phyloP scores from a whole-genome alignment of 179 eudicot genomes.

The Silene coronaria region DNA sequence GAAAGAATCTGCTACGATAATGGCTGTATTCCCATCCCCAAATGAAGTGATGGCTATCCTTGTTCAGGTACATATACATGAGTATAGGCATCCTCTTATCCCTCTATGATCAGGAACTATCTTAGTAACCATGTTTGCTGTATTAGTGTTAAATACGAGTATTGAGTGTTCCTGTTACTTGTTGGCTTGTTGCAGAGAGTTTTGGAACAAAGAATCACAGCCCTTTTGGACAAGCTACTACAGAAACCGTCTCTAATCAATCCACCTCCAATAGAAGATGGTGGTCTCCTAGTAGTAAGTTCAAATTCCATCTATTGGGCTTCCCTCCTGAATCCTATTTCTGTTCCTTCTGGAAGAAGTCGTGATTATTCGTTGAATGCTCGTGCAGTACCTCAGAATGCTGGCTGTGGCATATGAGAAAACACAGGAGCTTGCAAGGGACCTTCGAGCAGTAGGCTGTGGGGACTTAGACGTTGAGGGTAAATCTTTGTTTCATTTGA shows the following conservation, averaged over 20 bases:
- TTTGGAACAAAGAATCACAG: conserved; percentile 88
- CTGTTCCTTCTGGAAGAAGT: not conserved
- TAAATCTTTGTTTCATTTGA: conserved; percentile 24
- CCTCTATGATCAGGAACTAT: not conserved
- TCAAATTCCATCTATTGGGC: conserved; percentile 1
- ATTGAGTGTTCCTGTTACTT: conserved; percentile 20
- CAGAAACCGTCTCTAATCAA: conserved; percentile 74
- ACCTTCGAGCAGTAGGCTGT: conserved; percentile 84
- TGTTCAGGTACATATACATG: conserved; percentile 64
- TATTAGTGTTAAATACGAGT: not conserved
- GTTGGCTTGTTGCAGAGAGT: conserved; percentile 67
- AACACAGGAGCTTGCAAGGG: conserved; percentile 94
- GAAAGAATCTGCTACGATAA: conserved; percentile 96
- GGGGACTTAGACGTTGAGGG: conserved; percentile 99
- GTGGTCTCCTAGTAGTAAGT: conserved; percentile 87
- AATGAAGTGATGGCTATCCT: conserved; percentile 97
- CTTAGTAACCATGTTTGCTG: not conserved
- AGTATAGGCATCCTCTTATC: not conserved
- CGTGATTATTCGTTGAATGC: conserved; percentile 13
- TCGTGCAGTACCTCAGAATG: conserved; percentile 88
- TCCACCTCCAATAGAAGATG: conserved; percentile 86
- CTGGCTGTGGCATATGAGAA: conserved; percentile 98
- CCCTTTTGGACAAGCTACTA: conserved; percentile 84
- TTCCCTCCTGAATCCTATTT: not conserved
- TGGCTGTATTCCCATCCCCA: conserved; percentile 97